Percentiles rank a stretch among this genome's conserved stretches.
Conservation (phyloP, 2,329 filamentous ascomycete genomes). For the Xylariaceae sp. region DNA sequence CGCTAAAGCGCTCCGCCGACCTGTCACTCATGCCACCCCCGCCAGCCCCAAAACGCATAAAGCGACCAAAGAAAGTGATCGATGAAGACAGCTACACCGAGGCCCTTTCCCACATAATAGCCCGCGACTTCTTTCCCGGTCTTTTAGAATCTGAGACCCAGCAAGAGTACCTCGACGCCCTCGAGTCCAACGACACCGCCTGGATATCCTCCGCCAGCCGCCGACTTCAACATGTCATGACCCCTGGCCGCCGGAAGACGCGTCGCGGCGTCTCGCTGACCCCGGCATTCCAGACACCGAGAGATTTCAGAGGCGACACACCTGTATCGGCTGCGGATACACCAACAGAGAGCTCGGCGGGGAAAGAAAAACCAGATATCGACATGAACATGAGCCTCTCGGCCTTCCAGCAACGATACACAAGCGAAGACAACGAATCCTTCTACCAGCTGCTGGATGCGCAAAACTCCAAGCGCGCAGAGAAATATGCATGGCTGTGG, state of each 20-base stretch:
- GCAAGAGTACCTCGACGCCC: constrained; percentile 85
- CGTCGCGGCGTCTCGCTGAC: constrained; percentile 32
- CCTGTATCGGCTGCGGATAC: constrained; percentile 55
- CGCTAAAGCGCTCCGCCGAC: constrained; percentile 58
- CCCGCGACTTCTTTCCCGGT: constrained; percentile 93
- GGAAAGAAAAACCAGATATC: constrained; percentile 45
- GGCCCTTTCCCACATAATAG: constrained; percentile 88
- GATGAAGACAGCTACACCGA: constrained; percentile 94
- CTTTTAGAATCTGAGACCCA: constrained; percentile 81
- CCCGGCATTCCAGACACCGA: constrained; percentile 54
- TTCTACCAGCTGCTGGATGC: constrained; percentile 90
- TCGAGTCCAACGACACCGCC: constrained; percentile 76
- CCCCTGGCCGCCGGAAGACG: constrained; percentile 54
- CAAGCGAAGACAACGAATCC: constrained; percentile 95
- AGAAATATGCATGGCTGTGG: constrained; percentile 89
- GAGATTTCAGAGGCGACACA: constrained; percentile 67
- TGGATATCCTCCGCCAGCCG: constrained; percentile 84
- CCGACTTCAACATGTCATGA: constrained; percentile 74
- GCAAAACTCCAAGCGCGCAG: constrained; percentile 78
- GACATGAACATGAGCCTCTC: constrained; percentile 78
- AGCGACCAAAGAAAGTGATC: constrained; percentile 80
- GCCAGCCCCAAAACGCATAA: constrained; percentile 80
- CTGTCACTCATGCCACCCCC: constrained; percentile 83
- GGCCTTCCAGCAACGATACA: constrained; percentile 88
- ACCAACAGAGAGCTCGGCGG: constrained; percentile 31